Evolutionary conservation across 805 yeast species (phyloP).

Genomic region (Teunomyces barrocoloradensis): DNA sequence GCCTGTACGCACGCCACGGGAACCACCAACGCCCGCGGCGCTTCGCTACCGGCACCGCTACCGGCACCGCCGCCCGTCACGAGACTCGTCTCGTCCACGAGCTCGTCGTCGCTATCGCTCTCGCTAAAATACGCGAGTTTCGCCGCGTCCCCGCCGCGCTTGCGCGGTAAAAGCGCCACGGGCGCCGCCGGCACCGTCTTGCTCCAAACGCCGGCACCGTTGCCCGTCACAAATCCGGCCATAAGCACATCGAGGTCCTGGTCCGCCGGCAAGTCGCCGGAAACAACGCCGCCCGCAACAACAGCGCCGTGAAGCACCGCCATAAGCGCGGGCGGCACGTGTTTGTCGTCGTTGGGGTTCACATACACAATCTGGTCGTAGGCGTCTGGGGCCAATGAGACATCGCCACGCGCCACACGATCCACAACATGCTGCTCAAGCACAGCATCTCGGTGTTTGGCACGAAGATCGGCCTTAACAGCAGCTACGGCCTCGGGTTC

Average conservation of each 20-base stretch:
- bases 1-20: constrained; percentile 59
- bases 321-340: constrained; percentile 46
- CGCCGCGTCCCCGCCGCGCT: constrained; percentile 34
- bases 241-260: constrained; percentile 61
- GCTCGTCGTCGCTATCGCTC: constrained; percentile 45
- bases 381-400: constrained; percentile 30
- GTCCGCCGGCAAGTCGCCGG: constrained; percentile 52
- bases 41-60: constrained; percentile 10
- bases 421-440: constrained; percentile 53
- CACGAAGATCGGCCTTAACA: constrained; percentile 31
- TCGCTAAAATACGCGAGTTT: constrained; percentile 58
- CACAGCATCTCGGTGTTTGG: constrained; percentile 25
- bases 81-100: constrained; percentile 39
- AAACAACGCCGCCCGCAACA: constrained; percentile 43
- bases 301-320: constrained; percentile 39
- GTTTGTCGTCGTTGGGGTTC: constrained; percentile 51
- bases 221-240: constrained; percentile 56
- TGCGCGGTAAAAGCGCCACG: constrained; percentile 25
- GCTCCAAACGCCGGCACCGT: constrained; percentile 47
- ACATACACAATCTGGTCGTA: constrained; percentile 51
- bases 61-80: constrained; percentile 23
- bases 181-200: constrained; percentile 45
- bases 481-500: constrained; percentile 46
- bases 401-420: constrained; percentile 50
- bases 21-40: constrained; percentile 40